These are phyloP conservation scores for Potentilla sterilis DNA, from an alignment of 306 rosid genomes.

Conservation along the genomic window DNA sequence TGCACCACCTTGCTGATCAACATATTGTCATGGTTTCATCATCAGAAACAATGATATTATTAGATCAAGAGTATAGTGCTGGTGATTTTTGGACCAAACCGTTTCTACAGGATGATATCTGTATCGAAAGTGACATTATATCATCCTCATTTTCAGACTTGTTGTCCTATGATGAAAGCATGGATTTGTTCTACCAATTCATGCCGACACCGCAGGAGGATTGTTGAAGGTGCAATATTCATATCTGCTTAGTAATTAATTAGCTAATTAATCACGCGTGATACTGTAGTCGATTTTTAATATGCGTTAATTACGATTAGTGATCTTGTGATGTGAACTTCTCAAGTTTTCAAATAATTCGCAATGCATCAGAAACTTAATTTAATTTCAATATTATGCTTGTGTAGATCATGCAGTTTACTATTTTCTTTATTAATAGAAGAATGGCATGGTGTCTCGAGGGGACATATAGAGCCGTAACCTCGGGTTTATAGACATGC, in stretches of 20 bases:
- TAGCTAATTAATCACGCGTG: neutral
- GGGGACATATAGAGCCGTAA: too few relatives aligned
- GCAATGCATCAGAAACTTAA: too few relatives aligned
- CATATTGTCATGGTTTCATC: slow-evolving; percentile 7
- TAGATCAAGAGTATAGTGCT: slow-evolving; percentile 15
- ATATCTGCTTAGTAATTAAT: neutral
- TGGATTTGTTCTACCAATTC: slow-evolving; percentile 12
- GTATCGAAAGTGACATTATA: slow-evolving; percentile 4
- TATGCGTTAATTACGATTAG: neutral
- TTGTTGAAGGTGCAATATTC: neutral
- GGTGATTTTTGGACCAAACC: slow-evolving; percentile 62
- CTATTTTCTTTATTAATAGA: too few relatives aligned
- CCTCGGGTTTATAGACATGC: too few relatives aligned
- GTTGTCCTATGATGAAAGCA: slow-evolving; percentile 22
- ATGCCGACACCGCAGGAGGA: slow-evolving; percentile 7
- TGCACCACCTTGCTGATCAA: slow-evolving; percentile 8
- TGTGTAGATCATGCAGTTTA: too few relatives aligned
- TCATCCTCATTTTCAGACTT: neutral
- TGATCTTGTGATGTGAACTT: neutral
- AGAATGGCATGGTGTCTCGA: too few relatives aligned
- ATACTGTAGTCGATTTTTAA: neutral
- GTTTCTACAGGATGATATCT: slow-evolving; percentile 39
- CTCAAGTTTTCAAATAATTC: too few relatives aligned
- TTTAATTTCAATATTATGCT: too few relatives aligned
- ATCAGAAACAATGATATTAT: slow-evolving; percentile 4